phyloP scores from a whole-genome alignment of 768 basidiomycete genomes.

The Tricholoma flavovirens region DNA sequence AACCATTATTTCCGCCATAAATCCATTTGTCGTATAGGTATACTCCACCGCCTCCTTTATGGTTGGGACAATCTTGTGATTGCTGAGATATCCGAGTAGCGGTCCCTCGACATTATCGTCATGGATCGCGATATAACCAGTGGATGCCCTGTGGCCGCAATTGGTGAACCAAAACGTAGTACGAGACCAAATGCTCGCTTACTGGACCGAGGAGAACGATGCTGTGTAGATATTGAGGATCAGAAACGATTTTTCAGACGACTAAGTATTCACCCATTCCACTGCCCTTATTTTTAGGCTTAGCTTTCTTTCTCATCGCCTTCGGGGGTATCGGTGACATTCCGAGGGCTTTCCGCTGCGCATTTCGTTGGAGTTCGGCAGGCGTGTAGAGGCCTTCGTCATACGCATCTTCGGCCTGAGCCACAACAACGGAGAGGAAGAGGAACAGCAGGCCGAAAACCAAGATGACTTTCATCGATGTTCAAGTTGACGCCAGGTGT shows the following conservation, averaged over 20 bases:
- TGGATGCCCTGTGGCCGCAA: not conserved
- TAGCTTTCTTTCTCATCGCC: constrained; percentile 6
- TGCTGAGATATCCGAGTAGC: constrained; percentile 12
- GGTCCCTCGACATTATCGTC: constrained; percentile 4
- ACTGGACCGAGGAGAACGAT: not conserved
- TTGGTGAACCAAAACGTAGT: not conserved
- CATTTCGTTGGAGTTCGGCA: constrained; percentile 8
- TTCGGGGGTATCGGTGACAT: constrained; percentile 6
- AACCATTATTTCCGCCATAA: constrained; percentile 12
- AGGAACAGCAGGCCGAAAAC: not conserved
- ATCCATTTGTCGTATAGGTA: constrained; percentile 4
- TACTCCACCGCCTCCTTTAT: constrained; percentile 8
- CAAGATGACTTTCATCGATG: not conserved
- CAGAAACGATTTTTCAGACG: not conserved
- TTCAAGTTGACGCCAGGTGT: not conserved
- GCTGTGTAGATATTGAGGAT: not conserved
- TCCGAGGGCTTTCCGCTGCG: constrained; percentile 6
- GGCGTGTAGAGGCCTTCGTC: constrained; percentile 4
- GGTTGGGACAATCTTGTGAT: constrained; percentile 6
- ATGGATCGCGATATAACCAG: constrained; percentile 14
- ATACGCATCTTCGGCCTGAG: not conserved
- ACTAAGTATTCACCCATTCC: constrained; percentile 1
- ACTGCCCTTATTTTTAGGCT: not conserved
- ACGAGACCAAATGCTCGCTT: not conserved
- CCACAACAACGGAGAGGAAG: not conserved